Evolutionary conservation across 495 filamentous ascomycete genomes (phyloP).

Genomic region (Trichoderma gamsii): DNA sequence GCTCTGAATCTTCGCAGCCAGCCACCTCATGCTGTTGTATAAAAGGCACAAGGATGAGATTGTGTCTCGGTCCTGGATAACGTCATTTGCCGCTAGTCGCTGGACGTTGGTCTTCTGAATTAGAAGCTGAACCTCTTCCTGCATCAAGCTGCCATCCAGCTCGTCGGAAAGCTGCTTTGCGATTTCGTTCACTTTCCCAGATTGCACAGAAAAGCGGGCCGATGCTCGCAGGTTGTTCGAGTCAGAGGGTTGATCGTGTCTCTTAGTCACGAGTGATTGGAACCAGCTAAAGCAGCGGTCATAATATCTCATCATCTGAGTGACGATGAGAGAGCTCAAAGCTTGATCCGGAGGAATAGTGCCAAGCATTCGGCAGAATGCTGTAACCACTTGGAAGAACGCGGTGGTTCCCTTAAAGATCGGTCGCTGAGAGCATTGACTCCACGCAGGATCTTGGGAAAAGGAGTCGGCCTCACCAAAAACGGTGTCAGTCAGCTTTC

Average conservation of each 20-base stretch:
- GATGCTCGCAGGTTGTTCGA: slow-evolving; percentile 58
- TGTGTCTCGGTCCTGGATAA: slow-evolving; percentile 83
- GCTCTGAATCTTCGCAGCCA: slow-evolving; percentile 68
- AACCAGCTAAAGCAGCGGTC: slow-evolving; percentile 89
- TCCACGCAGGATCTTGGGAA: slow-evolving; percentile 79
- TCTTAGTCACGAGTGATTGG: slow-evolving; percentile 58
- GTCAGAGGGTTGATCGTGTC: slow-evolving; percentile 37
- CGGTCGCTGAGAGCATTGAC: slow-evolving; percentile 65
- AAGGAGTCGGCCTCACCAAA: slow-evolving; percentile 84
- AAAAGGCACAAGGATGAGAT: slow-evolving; percentile 78
- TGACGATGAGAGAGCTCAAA: slow-evolving; percentile 85
- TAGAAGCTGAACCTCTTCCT: slow-evolving; percentile 63
- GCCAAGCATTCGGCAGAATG: slow-evolving; percentile 90
- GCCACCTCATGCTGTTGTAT: slow-evolving; percentile 97
- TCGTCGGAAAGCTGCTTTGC: slow-evolving; percentile 54
- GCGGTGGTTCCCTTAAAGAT: slow-evolving; percentile 89
- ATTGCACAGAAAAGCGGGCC: slow-evolving; percentile 58
- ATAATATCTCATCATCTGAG: slow-evolving; percentile 83
- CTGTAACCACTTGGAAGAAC: slow-evolving; percentile 78
- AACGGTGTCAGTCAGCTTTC: slow-evolving; percentile 75
- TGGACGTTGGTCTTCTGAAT: slow-evolving; percentile 57
- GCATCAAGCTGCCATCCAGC: slow-evolving; percentile 38
- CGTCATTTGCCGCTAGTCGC: slow-evolving; percentile 64
- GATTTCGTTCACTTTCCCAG: slow-evolving; percentile 60
- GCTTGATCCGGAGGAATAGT: slow-evolving; percentile 94